Base-by-base conservation (phyloP, 1,284 basidiomycete species). In the Puccinia hordei region DNA sequence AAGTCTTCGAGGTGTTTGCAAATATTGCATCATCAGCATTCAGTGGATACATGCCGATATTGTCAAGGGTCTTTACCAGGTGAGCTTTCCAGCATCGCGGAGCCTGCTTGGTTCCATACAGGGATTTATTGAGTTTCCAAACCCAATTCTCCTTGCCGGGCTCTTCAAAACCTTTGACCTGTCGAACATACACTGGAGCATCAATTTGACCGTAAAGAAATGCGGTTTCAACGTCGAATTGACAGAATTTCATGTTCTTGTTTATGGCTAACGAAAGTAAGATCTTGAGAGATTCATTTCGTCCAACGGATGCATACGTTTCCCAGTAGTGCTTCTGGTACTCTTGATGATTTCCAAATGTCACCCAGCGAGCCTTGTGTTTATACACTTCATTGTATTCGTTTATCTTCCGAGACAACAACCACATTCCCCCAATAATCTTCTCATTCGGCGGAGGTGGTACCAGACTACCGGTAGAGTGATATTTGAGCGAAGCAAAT, bases 351-450 rank as follows among this genome's bases (percentile, higher is more conserved):
- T 41, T 41, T 4, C 38, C 38, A 12, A 41, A 41, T 6, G 38
- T 41, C 12, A 41, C 38, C 38, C 38, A 41, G 6, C 12, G 38
- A 12, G 38, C 38, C 12, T 41, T 41, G 12, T 41, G 38, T 12
- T 41, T 41, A 12, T 41, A 41, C 38, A 41, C 38, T 41, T 41
- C 38, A 12, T 41, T 41, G 38, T 41, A 41, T 12, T 69, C 33
- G n/a, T 69, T 69, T 4, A 1, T 2, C 33, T 72, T 72, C 1
- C 27, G 30, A 12, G 59, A 27, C 17, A 76, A n/a, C 22, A 44
- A 22, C 74, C 74, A 76, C 74, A 76, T 76, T 27, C 74, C 74
- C 2, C 74, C 74, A 17, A 76, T 63, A 24, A 76, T 51, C 19
- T 76, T 76, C 1, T 49, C 46, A 49, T 65, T 33, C 24, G 19